These are phyloP conservation scores for Tolypocladium capitatum DNA, from an alignment of 2,329 filamentous ascomycete species.

Conservation along the genomic window DNA sequence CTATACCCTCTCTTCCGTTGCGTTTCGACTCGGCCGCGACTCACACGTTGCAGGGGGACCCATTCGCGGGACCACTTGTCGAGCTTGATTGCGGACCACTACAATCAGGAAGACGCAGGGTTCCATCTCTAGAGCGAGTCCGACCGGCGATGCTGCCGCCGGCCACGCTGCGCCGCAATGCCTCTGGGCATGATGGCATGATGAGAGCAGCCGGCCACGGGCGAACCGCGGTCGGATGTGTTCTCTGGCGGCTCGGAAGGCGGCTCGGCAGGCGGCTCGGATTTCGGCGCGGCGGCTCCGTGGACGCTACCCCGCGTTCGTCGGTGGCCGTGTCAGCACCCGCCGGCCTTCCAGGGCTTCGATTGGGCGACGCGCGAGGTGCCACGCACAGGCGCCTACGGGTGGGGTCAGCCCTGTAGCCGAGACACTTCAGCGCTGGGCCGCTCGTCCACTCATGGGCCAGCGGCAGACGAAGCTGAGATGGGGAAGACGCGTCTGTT, in stretches of 20 bases:
- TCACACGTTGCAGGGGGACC: constrained; percentile 35
- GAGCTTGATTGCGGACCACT: constrained; percentile 61
- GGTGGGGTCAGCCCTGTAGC: constrained; percentile 1
- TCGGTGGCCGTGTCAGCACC: constrained; percentile 8
- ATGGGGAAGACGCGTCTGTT: not conserved
- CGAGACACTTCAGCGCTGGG: not conserved
- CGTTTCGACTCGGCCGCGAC: not conserved
- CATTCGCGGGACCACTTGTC: constrained; percentile 62
- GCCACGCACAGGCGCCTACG: not conserved
- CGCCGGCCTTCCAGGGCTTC: constrained; percentile 1
- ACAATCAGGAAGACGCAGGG: constrained; percentile 59
- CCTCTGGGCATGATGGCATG: not conserved
- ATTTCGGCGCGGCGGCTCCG: not conserved
- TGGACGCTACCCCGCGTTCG: not conserved
- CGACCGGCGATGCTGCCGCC: constrained; percentile 8
- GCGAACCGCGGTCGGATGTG: not conserved
- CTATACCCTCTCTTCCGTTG: not conserved
- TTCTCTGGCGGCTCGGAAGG: not conserved
- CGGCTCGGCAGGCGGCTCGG: not conserved
- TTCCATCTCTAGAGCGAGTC: constrained; percentile 34
- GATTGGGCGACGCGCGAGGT: constrained; percentile 1
- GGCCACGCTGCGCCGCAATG: not conserved
- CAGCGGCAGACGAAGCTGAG: not conserved
- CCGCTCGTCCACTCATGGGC: not conserved
- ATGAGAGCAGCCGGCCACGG: not conserved